Conservation (phyloP, 2,329 filamentous ascomycete genomes). For the Talaromyces albobiverticillius region DNA sequence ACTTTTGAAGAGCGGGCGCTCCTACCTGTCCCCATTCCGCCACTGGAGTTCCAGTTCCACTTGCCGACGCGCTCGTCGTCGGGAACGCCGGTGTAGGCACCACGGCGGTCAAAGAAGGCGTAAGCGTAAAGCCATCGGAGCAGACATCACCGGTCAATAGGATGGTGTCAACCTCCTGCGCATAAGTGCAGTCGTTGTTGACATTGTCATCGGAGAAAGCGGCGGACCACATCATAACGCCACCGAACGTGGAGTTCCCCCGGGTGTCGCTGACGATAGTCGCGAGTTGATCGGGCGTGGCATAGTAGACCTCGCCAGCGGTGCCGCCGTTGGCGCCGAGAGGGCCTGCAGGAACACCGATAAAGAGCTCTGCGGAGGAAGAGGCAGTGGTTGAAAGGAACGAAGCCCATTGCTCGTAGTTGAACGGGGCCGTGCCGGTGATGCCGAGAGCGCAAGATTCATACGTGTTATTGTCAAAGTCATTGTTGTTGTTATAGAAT, state of each 20-base stretch:
- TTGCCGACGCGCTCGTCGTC: not conserved
- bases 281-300: constrained; percentile 46
- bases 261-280: constrained; percentile 43
- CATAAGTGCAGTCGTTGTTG: constrained; percentile 43
- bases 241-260: constrained; percentile 49
- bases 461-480: constrained; percentile 35
- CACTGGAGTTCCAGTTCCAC: constrained; percentile 12
- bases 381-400: constrained; percentile 35
- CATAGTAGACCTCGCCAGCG: constrained; percentile 37
- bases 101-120: constrained; percentile 7
- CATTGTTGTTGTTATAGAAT: constrained; percentile 55
- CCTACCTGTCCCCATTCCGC: constrained; percentile 12
- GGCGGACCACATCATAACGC: constrained; percentile 60
- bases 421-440: constrained; percentile 19
- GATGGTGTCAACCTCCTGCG: constrained; percentile 48
- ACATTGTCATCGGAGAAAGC: constrained; percentile 47
- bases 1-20: not conserved
- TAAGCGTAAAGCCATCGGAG: constrained; percentile 6
- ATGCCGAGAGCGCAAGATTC: constrained; percentile 27
- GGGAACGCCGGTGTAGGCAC: constrained; percentile 13
- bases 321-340: constrained; percentile 15
- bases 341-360: constrained; percentile 48
- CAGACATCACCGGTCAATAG: constrained; percentile 20
- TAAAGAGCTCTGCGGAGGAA: constrained; percentile 50
- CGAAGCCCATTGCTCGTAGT: constrained; percentile 46